phyloP scores from a whole-genome alignment of 192 early-diverging fungal genomes.

The Coemansia sp. region DNA sequence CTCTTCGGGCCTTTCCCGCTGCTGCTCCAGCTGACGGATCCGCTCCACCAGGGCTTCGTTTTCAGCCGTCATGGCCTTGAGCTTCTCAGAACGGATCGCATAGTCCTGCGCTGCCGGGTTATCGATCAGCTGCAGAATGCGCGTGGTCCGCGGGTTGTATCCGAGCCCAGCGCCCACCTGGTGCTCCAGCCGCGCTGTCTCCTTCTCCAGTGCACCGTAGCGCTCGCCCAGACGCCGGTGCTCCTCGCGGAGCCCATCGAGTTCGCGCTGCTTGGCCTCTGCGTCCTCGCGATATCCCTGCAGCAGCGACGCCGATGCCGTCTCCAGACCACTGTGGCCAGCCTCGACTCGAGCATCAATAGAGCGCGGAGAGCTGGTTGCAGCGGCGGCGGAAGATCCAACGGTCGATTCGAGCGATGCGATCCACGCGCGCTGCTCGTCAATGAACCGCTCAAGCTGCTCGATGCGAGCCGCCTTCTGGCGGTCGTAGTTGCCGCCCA shows the following conservation, averaged over 20 bases:
- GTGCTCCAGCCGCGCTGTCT: constrained; percentile 61
- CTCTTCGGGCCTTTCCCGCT: neutral
- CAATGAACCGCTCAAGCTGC: constrained; percentile 64
- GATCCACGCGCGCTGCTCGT: constrained; percentile 57
- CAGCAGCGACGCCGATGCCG: constrained; percentile 22
- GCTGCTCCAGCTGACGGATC: constrained; percentile 25
- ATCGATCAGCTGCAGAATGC: constrained; percentile 72
- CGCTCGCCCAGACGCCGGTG: constrained; percentile 17
- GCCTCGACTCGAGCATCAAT: neutral
- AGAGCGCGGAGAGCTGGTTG: neutral
- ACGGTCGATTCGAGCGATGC: constrained; percentile 4
- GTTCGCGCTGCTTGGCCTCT: constrained; percentile 20
- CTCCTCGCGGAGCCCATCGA: constrained; percentile 13
- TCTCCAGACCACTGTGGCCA: neutral
- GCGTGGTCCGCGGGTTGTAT: constrained; percentile 60
- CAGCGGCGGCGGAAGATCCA: neutral
- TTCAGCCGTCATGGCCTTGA: constrained; percentile 68
- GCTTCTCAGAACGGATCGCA: constrained; percentile 67
- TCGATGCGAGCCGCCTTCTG: constrained; percentile 61
- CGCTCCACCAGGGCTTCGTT: constrained; percentile 63
- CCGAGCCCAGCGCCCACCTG: constrained; percentile 64
- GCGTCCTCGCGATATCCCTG: constrained; percentile 31
- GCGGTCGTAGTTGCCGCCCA: constrained; percentile 59
- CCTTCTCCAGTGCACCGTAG: constrained; percentile 51
- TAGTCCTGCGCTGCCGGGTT: constrained; percentile 71